A percentile compares a stretch with the other conserved stretches of the same genome.
Evolutionary conservation across 768 basidiomycete genomes (phyloP).

Genomic region (Naganishia vaughanmartiniae): DNA sequence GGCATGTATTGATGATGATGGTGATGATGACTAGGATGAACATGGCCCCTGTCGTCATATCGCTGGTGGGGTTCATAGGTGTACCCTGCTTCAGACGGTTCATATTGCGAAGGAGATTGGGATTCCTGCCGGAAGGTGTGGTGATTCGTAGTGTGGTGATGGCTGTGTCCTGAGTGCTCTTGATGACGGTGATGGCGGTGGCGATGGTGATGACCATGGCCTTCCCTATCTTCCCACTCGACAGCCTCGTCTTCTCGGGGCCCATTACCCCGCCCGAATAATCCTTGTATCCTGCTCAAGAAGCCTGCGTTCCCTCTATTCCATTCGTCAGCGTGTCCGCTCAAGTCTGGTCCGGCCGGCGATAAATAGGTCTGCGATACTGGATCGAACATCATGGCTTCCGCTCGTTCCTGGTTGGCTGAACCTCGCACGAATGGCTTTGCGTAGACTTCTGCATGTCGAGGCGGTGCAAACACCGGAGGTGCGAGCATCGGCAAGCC

Average conservation of each 20-base stretch:
- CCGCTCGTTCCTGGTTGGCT: background rate
- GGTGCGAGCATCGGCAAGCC: constrained; percentile 32
- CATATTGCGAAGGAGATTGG: background rate
- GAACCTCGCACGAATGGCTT: constrained; percentile 15
- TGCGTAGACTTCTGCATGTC: constrained; percentile 24
- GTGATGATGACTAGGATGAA: background rate
- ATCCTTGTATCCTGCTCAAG: background rate
- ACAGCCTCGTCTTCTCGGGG: background rate
- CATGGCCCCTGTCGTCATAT: background rate
- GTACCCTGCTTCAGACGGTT: background rate
- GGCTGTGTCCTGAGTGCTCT: background rate
- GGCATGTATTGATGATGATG: background rate
- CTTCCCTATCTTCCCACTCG: background rate
- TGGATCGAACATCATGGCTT: constrained; percentile 19
- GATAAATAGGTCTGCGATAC: background rate
- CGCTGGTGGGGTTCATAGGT: background rate
- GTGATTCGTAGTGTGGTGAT: background rate
- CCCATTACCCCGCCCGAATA: background rate
- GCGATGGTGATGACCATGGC: background rate
- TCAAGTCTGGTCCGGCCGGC: background rate
- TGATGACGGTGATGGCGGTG: background rate
- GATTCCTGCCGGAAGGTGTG: background rate
- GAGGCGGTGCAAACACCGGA: constrained; percentile 15
- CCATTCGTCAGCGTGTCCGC: background rate
- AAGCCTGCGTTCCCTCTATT: background rate